Percentiles rank a stretch among this genome's conserved stretches.
These are phyloP conservation scores for Fusarium annulatum DNA, from an alignment of 2,329 filamentous ascomycete genomes.

Conservation along the genomic window DNA sequence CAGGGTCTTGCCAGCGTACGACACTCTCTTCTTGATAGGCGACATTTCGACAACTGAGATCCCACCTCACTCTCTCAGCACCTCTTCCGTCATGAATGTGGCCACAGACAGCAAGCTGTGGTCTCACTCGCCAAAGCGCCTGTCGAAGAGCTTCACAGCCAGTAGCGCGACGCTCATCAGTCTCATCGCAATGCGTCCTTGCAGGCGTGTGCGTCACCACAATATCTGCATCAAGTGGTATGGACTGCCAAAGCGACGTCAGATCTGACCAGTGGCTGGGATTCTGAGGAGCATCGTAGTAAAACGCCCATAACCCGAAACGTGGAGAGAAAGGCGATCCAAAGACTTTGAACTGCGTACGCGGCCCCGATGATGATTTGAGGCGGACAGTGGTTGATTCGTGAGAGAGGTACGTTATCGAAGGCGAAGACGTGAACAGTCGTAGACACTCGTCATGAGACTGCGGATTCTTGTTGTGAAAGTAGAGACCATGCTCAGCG, in stretches of 20 bases:
- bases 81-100: constrained; percentile 78
- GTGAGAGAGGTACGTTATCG: constrained; percentile 74
- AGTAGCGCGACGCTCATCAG: constrained; percentile 50
- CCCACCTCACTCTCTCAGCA: constrained; percentile 71
- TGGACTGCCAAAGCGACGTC: constrained; percentile 66
- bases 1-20: constrained; percentile 69
- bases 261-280: constrained; percentile 33
- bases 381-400: constrained; percentile 65
- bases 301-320: constrained; percentile 73
- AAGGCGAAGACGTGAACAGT: constrained; percentile 64
- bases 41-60: constrained; percentile 53
- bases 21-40: constrained; percentile 58
- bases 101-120: constrained; percentile 74
- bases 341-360: constrained; percentile 73
- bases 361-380: constrained; percentile 63
- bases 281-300: constrained; percentile 59
- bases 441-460: constrained; percentile 63
- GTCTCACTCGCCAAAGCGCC: constrained; percentile 69
- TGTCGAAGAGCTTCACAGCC: constrained; percentile 71
- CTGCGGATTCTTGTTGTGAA: constrained; percentile 68
- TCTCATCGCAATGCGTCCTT: constrained; percentile 67
- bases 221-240: constrained; percentile 72
- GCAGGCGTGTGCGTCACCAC: constrained; percentile 79
- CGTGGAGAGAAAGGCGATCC: constrained; percentile 75
- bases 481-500: constrained; percentile 60